Evolutionary conservation across 495 filamentous ascomycete species (phyloP), one percentile per base, ranked within the genome.

Genomic region (Opeltia flavorubescens): DNA sequence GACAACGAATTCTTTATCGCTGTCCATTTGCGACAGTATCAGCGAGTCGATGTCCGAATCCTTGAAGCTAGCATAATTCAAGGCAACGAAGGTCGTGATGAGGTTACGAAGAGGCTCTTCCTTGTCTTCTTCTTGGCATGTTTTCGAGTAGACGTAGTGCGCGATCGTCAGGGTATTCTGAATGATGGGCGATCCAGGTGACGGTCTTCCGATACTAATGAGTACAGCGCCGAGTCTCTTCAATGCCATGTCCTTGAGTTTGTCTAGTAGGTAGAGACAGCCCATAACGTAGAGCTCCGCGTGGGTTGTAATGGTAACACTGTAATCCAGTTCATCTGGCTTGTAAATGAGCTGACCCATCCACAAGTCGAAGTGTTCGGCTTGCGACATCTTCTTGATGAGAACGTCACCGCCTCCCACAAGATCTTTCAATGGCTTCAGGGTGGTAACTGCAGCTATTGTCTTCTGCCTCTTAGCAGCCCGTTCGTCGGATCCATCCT

Each of bases 281-380:
- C 40, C 48, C 7, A 50, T 21, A 31, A 13, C 15, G 17, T 50
- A 50, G 18, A 50, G 26, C 24, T 46, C 43, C 0, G 42, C 48
- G 24, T 50, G 41, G 2, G 31, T 34, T 0, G 27, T 13, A 12
- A 40, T 9, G 0, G 30, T 26, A 0, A 9, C 9, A 9, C 21
- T 15, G 26, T 34, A 45, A 6, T 43, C 47, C 11, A 27, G 6
- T 7, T 26, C 15, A 11, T 43, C 6, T 0, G 25, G 24, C 4
- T n/a, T n/a, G 12, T 21, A 41, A 21, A 23, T 17, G 4, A 20
- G 6, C 1, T 41, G 38, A 20, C 38, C 38, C 13, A 20, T 2
- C 42, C 29, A 44, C 1, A 18, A 8, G 1, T 18, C 21, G 13
- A 2, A 30, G 11, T 44, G 24, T 44, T 33, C 42, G 0, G 13